Percentiles rank a stretch among this genome's conserved stretches.
These are phyloP conservation scores for Cryptococcus wingfieldii DNA, from an alignment of 1,284 basidiomycete species.

Conservation along the genomic window DNA sequence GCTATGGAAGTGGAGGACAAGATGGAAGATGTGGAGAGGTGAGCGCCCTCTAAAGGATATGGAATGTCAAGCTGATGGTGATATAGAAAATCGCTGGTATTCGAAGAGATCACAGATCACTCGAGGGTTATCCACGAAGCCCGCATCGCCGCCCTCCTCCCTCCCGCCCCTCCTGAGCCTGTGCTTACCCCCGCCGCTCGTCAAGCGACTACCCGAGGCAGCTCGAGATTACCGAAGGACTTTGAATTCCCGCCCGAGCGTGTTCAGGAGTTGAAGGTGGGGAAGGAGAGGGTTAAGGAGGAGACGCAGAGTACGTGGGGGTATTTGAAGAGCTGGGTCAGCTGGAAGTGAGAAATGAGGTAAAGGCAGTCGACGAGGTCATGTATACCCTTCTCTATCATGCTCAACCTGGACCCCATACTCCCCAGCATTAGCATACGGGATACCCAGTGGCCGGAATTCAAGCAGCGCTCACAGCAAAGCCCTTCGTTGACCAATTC, in stretches of 20 bases:
- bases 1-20: conserved; percentile 21
- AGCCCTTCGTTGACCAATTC: no score
- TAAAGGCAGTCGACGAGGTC: no score
- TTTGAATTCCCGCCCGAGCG: conserved; percentile 15
- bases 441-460: no score
- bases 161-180: not conserved
- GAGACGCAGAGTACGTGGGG: conserved; percentile 11
- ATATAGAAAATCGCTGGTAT: conserved; percentile 13
- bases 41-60: not conserved
- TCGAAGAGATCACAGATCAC: conserved; percentile 16
- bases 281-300: conserved; percentile 2
- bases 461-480: no score
- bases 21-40: conserved; percentile 18
- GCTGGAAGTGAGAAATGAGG: not conserved
- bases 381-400: no score
- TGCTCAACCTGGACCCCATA: no score
- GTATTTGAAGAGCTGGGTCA: conserved; percentile 11
- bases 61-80: not conserved
- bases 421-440: no score
- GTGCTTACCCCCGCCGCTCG: not conserved
- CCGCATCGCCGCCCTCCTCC: not conserved
- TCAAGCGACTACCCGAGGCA: not conserved
- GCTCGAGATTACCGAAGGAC: conserved; percentile 10
- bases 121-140: conserved; percentile 12
- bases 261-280: not conserved